Evolutionary conservation across 208 protist genomes (phyloP).

Genomic region (Willaertia magna): DNA sequence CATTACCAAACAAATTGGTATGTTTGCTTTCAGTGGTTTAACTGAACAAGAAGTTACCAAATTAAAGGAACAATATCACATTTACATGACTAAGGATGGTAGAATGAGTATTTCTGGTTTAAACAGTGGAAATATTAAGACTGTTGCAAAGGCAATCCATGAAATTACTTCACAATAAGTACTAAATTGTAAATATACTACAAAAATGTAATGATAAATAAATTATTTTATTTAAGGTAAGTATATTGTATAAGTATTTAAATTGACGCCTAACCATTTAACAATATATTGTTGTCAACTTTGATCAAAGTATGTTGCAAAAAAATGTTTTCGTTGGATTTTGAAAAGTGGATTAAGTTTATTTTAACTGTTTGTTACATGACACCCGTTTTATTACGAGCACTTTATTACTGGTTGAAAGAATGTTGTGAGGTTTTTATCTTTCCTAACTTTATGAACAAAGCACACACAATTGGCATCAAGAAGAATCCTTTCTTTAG

Average conservation of each 20-base stretch:
- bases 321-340: too few species aligned
- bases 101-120: conserved; percentile 68
- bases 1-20: conserved; percentile 87
- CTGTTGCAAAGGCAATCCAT: conserved; percentile 53
- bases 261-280: too few species aligned
- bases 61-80: conserved; percentile 42
- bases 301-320: too few species aligned
- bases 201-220: neutral
- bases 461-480: neutral
- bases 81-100: conserved; percentile 65
- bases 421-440: too few species aligned
- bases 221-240: too few species aligned
- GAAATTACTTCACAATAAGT: conserved; percentile 31
- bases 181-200: neutral
- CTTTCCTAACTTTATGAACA: neutral
- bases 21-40: conserved; percentile 95
- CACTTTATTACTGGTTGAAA: too few species aligned
- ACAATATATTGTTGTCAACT: too few species aligned
- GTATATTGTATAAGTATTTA: too few species aligned
- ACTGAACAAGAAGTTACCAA: conserved; percentile 54
- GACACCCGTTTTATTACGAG: too few species aligned
- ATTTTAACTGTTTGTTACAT: too few species aligned
- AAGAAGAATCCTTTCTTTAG: conserved; percentile 4
- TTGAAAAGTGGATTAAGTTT: too few species aligned
- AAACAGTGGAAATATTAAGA: conserved; percentile 43